Evolutionary conservation across 495 filamentous ascomycete genomes (phyloP), one percentile per base, ranked within the genome.

Genomic region (Penicillium argentinense): DNA sequence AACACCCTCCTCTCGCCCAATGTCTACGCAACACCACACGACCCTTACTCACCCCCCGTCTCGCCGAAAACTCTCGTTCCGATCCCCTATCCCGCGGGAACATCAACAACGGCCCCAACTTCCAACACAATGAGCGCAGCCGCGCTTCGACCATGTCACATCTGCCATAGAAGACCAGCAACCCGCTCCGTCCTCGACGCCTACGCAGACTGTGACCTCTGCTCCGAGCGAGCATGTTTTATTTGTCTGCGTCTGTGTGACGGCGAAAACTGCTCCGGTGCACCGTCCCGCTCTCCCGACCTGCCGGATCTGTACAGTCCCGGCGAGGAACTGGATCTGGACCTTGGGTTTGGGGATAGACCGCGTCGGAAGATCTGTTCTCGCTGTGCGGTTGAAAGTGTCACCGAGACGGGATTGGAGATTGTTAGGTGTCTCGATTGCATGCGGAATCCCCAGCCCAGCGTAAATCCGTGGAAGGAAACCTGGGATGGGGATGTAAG

Each of bases 201-300:
- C 1, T 79, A 72, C 53, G 66, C 75, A 17, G 67, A 79, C 41
- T 80, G 76, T 51, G 69, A 74, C 46, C 46, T 73, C 4, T 80
- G 77, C 43, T 62, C 58, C 12, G 43, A 72, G 26, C 60, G 77
- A 24, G 71, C 72, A 12, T 80, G 77, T 49, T 78, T 70, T 45
- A 72, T 80, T 34, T 80, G 76, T 59, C 62, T 80, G 13, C 64
- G 77, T 28, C 66, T 74, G 39, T 80, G 77, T 47, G 65, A 72
- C 42, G 58, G 61, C 7, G 12, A 42, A 13, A 38, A 55, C 29
- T 75, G 70, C 45, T 34, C 45, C n/a, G 54, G 57, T 1, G 44
- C 37, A 18, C 12, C 39, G 21, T 17, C 22, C 25, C 0, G 1
- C 30, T 6, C 16, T 14, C 33, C 19, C 13, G 29, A 27, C 5